Evolutionary conservation across 805 yeast genomes (phyloP), one percentile per base, ranked within the genome.

Genomic region (Hanseniaspora jakobsenii): DNA sequence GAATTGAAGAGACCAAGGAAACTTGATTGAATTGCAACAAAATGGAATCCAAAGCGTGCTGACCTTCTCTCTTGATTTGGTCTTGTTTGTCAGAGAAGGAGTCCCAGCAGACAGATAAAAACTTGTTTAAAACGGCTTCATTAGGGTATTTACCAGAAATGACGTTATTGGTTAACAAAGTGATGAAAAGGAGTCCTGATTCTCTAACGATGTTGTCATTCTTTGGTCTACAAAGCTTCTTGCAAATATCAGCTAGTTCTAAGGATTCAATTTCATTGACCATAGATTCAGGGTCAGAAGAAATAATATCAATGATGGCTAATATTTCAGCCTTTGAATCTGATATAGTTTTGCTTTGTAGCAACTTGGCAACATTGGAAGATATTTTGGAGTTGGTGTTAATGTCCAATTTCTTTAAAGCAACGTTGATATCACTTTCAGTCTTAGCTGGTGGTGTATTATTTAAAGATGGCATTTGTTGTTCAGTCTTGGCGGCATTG

Each of bases 41-140:
- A 31, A 86, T 64, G 14, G 84, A 64, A 55, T 82, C 91, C 34
- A 76, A 65, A 9, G 94, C 79, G 36, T 75, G 66, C 60, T 78
- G 84, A n/a, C 94, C 94, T 30, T 93, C 80, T 58, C 93, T 76
- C 60, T 77, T 77, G 36, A 89, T 91, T 38, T 78, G 73, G 59
- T 75, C 79, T 55, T 89, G 97, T 63, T 89, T 91, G 55, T 91
- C 97, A 38, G 89, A 77, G 47, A 75, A 69, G 32, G 77, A 66
- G 56, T 86, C 95, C 41, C 79, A 72, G 13, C 83, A 79, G 3
- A 71, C 55, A 5, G 75, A 66, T 48, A 86, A 66, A 32, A 81
- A 70, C 44, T 73, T 77, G 27, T 79, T 61, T 46, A 89, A 67
- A 57, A 77, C 77, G 3, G 85, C 79, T 63, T 86, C 94, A 45